Evolutionary conservation across 192 early-diverging fungal genomes (phyloP).

Genomic region (Coemansia sp.): DNA sequence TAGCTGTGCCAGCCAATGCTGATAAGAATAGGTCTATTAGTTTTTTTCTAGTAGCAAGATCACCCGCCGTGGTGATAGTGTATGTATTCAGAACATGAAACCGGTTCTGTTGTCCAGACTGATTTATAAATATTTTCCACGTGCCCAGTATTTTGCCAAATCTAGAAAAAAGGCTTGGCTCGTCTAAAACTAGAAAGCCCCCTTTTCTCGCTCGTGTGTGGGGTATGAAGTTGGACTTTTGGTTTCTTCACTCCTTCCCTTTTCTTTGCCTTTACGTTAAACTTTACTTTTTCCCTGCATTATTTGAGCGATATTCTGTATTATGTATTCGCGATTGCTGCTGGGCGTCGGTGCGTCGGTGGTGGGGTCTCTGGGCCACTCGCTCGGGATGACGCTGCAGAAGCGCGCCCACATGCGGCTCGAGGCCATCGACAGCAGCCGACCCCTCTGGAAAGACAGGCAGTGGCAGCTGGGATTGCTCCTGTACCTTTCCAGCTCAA

Average conservation of each 20-base stretch:
- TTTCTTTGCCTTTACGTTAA: slow-evolving; percentile 1
- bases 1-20: no score
- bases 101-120: neutral
- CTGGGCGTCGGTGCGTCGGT: slow-evolving; percentile 62
- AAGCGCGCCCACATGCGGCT: slow-evolving; percentile 65
- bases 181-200: neutral
- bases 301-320: neutral
- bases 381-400: slow-evolving; percentile 72
- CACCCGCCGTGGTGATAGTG: no score
- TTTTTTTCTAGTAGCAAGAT: no score
- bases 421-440: slow-evolving; percentile 6
- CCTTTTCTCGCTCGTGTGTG: neutral
- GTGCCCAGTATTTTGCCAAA: neutral
- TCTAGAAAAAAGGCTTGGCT: neutral
- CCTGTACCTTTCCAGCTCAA: slow-evolving; percentile 66
- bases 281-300: neutral
- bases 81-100: no score
- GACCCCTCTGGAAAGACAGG: slow-evolving; percentile 43
- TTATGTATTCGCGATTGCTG: slow-evolving; percentile 38
- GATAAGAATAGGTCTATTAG: no score
- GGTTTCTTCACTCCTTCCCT: neutral
- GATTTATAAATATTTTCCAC: neutral
- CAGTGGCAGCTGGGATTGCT: slow-evolving; percentile 68
- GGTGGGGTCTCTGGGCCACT: slow-evolving; percentile 66
- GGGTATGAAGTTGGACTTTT: neutral